Evolutionary conservation across 164 flowering plant genomes (phyloP).

Genomic region (Vitis labrusca): DNA sequence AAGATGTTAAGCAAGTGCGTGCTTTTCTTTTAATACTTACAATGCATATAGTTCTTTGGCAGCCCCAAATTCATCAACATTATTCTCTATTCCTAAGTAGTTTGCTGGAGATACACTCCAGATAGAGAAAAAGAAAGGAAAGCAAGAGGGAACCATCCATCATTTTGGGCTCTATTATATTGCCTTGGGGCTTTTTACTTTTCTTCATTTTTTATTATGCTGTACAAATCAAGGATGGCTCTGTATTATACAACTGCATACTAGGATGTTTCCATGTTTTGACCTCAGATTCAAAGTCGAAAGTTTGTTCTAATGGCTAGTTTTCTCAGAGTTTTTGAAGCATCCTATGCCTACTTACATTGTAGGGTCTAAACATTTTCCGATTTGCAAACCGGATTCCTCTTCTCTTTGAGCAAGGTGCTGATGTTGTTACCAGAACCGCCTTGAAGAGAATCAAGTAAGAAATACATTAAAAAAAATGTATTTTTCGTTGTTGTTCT

Average conservation of each 20-base stretch:
- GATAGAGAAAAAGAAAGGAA: background rate
- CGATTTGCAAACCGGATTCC: slow-evolving; percentile 98
- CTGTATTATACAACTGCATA: background rate
- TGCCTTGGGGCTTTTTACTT: background rate
- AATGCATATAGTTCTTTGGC: background rate
- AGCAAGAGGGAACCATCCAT: background rate
- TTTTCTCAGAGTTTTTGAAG: background rate
- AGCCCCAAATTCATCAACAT: background rate
- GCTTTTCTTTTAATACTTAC: slow-evolving; percentile 1
- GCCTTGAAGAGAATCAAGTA: slow-evolving; percentile 93
- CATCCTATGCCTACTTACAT: slow-evolving; percentile 8
- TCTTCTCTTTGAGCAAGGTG: slow-evolving; percentile 99
- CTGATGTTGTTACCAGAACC: slow-evolving; percentile 98
- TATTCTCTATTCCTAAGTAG: background rate
- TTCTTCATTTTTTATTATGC: background rate
- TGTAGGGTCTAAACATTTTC: slow-evolving; percentile 90
- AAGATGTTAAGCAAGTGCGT: slow-evolving; percentile 96
- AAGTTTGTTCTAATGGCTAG: background rate
- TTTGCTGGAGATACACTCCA: background rate
- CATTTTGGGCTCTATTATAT: background rate
- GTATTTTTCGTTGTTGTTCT: no score
- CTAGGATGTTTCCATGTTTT: no score
- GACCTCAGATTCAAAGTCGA: background rate
- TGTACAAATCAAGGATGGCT: background rate
- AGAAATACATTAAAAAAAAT: slow-evolving; percentile 13